Evolutionary conservation across 306 rosid species (phyloP).

Genomic region (Gastrolobium villosum): DNA sequence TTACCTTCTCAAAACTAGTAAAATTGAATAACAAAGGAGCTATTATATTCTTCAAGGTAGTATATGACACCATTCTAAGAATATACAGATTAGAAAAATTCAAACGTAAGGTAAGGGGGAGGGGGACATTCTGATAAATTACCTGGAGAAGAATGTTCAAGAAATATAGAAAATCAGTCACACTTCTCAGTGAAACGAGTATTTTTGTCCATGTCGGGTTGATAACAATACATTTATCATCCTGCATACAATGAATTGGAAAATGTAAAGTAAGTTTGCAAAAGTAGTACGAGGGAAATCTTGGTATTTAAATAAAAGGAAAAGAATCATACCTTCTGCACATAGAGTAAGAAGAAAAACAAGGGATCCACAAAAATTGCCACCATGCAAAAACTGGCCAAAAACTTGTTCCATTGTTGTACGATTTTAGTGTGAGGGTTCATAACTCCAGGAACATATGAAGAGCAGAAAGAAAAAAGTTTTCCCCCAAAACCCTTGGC

Average conservation of each 20-base stretch:
- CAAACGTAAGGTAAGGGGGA: no score
- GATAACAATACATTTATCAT: conserved; percentile 59
- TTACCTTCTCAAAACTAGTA: no score
- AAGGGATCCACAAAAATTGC: conserved; percentile 88
- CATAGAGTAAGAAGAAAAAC: conserved; percentile 75
- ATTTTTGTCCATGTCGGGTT: conserved; percentile 47
- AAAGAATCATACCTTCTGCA: conserved; percentile 53
- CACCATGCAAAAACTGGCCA: conserved; percentile 72
- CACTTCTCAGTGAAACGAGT: conserved; percentile 68
- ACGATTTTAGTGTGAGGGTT: conserved; percentile 81
- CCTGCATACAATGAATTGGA: conserved; percentile 55
- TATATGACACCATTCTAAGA: no score
- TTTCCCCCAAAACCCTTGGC: conserved; percentile 80
- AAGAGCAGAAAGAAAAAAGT: conserved; percentile 58
- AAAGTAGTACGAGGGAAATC: not conserved
- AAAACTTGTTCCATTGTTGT: conserved; percentile 80
- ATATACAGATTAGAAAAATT: not conserved
- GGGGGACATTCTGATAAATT: conserved; percentile 35
- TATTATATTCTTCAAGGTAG: no score
- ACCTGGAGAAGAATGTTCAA: conserved; percentile 84
- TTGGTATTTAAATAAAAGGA: conserved; percentile 33
- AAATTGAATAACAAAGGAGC: no score
- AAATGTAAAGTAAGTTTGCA: conserved; percentile 1
- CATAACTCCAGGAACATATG: conserved; percentile 77
- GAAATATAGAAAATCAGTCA: conserved; percentile 66